Evolutionary conservation across 148 eudicot species (phyloP), one percentile per base, ranked within the genome.

Genomic region (Tetragonia tetragonoides): DNA sequence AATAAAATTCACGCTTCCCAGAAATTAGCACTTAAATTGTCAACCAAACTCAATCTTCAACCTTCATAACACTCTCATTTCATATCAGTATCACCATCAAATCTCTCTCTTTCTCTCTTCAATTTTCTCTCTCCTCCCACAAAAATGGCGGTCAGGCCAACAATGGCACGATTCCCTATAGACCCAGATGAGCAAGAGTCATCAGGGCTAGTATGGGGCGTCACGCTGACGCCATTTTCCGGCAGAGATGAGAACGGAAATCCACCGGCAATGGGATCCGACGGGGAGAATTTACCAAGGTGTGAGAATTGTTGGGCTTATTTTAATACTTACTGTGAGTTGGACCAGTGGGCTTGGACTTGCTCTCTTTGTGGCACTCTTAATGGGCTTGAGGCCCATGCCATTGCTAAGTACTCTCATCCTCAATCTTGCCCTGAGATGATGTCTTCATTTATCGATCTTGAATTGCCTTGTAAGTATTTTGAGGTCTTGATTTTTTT

Each of bases 291-390:
- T 28, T 66, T 95, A 53, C 99, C 99, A 10, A 78, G 99, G 75
- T 95, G 99, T 78, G 99, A 95, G 88, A 91, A 92, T 79, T 95
- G 99, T 74, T 95, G 96, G 96, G 97, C 96, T 0, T 95, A 95
- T 81, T 95, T 92, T 82, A 95, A 92, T 53, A 92, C 97, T 1
- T 92, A 85, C 75, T 92, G 96, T 68, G 97, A 92, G 67, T 90
- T 87, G 75, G 97, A 95, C 24, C 97, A 95, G 81, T 95, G 99
- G 99, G 87, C 94, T 9, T 95, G 96, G 96, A 78, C 85, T 24
- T 95, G 99, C 72, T 71, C 91, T 2, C 91, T 95, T 8, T 95
- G 99, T 54, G 99, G 97, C 2, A 92, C 96, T 17, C 92, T 90
- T 51, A 95, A 95, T 51, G 97, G 97, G 42, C 91, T 91, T 59